Conservation (phyloP, 768 basidiomycete species). For the Mycena sanguinolenta region DNA sequence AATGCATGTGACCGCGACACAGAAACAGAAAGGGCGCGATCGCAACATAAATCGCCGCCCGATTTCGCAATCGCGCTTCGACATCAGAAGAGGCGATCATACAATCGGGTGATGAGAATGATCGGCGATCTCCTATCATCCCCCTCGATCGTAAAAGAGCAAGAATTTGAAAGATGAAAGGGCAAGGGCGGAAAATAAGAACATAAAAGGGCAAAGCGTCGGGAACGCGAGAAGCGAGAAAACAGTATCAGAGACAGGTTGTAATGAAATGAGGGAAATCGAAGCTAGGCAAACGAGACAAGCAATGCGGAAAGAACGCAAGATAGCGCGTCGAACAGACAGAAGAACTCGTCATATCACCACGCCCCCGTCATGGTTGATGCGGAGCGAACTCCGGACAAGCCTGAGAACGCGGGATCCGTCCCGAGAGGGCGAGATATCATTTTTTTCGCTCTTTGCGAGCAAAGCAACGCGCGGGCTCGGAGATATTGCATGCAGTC, state of each 20-base stretch:
- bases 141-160: conserved; percentile 9
- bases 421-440: background rate
- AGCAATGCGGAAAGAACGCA: conserved; percentile 19
- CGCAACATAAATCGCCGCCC: conserved; percentile 1
- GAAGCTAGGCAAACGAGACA: background rate
- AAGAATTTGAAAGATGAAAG: conserved; percentile 9
- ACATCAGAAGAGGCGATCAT: conserved; percentile 1
- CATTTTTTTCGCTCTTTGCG: background rate
- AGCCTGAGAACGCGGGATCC: conserved; percentile 6
- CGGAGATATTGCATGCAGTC: conserved; percentile 6
- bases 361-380: conserved; percentile 5
- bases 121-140: conserved; percentile 30
- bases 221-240: background rate
- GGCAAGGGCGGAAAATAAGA: conserved; percentile 16
- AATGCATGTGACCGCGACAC: conserved; percentile 25
- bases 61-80: background rate
- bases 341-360: conserved; percentile 20
- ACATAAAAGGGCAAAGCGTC: conserved; percentile 3
- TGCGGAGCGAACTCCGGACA: conserved; percentile 2
- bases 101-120: background rate
- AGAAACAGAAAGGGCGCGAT: background rate
- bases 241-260: background rate
- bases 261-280: background rate
- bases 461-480: background rate
- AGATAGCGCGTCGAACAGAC: conserved; percentile 15